Evolutionary conservation across 768 basidiomycete genomes (phyloP).

Genomic region (Russula sp.): DNA sequence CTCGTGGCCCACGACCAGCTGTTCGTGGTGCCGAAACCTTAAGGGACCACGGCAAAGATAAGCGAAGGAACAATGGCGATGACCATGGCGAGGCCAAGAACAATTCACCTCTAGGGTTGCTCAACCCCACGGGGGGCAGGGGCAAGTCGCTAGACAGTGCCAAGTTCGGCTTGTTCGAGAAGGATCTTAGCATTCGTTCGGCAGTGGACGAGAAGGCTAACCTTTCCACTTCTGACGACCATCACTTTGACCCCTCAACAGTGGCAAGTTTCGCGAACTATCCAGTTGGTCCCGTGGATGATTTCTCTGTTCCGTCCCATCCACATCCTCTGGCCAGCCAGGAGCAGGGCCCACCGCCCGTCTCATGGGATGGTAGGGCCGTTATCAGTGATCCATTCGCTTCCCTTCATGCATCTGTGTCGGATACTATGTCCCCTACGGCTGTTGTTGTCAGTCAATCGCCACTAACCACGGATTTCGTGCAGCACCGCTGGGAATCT

Average conservation of each 20-base stretch:
- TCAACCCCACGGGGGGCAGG: neutral
- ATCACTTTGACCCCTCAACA: conserved; percentile 27
- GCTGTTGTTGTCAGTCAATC: conserved; percentile 26
- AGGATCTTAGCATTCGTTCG: conserved; percentile 26
- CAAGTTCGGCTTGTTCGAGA: conserved; percentile 26
- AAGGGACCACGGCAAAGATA: neutral
- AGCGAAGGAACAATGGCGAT: conserved; percentile 14
- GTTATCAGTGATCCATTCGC: conserved; percentile 22
- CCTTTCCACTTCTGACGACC: conserved; percentile 15
- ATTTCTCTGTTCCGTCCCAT: conserved; percentile 4
- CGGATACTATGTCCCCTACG: conserved; percentile 25
- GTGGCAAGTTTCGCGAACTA: conserved; percentile 29
- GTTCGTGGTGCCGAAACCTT: neutral
- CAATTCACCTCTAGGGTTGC: neutral
- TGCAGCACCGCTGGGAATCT: conserved; percentile 29
- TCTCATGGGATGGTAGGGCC: conserved; percentile 24
- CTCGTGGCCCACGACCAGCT: conserved; percentile 19
- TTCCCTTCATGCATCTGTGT: conserved; percentile 15
- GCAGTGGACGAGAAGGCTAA: conserved; percentile 24
- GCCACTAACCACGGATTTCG: conserved; percentile 23
- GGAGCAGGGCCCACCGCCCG: conserved; percentile 3
- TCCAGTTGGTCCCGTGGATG: conserved; percentile 10
- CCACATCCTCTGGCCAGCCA: conserved; percentile 14
- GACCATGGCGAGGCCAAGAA: conserved; percentile 18
- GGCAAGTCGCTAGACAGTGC: conserved; percentile 6